These are phyloP conservation scores for Botrytis elliptica DNA, from an alignment of 2,329 filamentous ascomycete genomes.

Conservation along the genomic window DNA sequence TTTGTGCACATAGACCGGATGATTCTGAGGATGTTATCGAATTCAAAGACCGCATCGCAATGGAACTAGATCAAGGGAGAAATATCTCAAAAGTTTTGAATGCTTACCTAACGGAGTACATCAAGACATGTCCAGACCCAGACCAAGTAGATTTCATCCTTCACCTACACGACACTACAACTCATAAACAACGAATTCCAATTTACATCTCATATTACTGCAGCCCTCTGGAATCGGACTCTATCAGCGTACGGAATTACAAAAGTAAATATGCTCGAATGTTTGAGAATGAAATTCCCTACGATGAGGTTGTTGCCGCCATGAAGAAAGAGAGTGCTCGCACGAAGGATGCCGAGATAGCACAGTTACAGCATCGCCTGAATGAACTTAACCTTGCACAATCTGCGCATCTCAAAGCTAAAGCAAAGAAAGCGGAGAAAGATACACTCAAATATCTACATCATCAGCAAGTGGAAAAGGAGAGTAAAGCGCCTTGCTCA, in stretches of 20 bases:
- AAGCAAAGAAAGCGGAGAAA: conserved; percentile 35
- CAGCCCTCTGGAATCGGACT: conserved; percentile 25
- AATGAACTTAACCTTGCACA: conserved; percentile 36
- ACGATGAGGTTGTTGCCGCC: conserved; percentile 32
- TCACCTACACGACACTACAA: conserved; percentile 27
- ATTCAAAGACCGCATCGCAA: conserved; percentile 20
- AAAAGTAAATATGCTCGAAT: conserved; percentile 36
- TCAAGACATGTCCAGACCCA: conserved; percentile 18
- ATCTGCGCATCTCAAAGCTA: conserved; percentile 34
- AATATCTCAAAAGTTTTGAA: conserved; percentile 27
- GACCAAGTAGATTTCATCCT: conserved; percentile 24
- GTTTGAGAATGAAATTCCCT: conserved; percentile 31
- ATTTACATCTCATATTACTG: conserved; percentile 37
- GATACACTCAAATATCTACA: conserved; percentile 25
- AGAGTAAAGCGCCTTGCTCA: conserved; percentile 28
- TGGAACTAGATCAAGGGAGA: conserved; percentile 25
- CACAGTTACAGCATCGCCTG: conserved; percentile 26
- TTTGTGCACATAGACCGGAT: conserved; percentile 26
- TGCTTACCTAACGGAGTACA: conserved; percentile 23
- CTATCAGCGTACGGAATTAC: conserved; percentile 31
- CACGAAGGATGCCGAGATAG: conserved; percentile 25
- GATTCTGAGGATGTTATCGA: conserved; percentile 21
- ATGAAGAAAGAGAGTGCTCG: conserved; percentile 35
- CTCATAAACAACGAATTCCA: conserved; percentile 30
- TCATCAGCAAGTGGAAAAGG: conserved; percentile 21